These are phyloP conservation scores for Tetrahymena thermophila DNA, from an alignment of 73 alveolate genomes.

Conservation along the genomic window DNA sequence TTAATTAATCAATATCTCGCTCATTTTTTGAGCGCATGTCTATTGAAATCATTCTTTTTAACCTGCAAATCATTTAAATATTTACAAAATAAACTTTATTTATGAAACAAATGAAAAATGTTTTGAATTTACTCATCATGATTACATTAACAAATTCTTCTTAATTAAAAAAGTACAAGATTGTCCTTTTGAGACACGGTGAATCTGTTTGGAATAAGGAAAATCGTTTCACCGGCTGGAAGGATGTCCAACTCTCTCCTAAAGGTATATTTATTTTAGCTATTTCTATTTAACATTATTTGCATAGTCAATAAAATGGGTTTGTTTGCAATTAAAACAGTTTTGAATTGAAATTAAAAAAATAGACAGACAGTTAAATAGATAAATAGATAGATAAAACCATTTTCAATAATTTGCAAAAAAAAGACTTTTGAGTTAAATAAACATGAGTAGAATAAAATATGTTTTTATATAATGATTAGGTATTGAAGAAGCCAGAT, in stretches of 20 bases:
- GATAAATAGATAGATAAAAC: too few relatives aligned
- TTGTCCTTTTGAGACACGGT: conserved; percentile 94
- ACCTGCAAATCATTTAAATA: too few relatives aligned
- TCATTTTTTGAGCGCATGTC: neutral
- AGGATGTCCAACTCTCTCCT: conserved; percentile 90
- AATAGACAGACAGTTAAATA: too few relatives aligned
- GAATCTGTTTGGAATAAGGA: conserved; percentile 91
- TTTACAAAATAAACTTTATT: too few relatives aligned
- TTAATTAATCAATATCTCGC: neutral
- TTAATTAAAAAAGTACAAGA: neutral
- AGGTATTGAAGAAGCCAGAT: conserved; percentile 85
- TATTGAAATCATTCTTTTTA: too few relatives aligned
- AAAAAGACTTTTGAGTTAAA: too few relatives aligned
- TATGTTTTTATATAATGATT: neutral
- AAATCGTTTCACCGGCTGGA: conserved; percentile 98
- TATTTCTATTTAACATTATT: neutral
- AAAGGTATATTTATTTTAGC: conserved; percentile 3
- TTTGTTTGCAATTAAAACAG: too few relatives aligned
- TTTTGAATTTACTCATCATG: neutral
- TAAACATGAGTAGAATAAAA: too few relatives aligned
- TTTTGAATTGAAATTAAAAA: too few relatives aligned
- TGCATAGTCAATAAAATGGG: neutral
- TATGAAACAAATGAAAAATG: too few relatives aligned
- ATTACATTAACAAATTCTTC: neutral
- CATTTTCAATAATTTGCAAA: too few relatives aligned